These are phyloP conservation scores for Fusarium dimerum DNA, from an alignment of 2,329 filamentous ascomycete genomes.

Conservation along the genomic window DNA sequence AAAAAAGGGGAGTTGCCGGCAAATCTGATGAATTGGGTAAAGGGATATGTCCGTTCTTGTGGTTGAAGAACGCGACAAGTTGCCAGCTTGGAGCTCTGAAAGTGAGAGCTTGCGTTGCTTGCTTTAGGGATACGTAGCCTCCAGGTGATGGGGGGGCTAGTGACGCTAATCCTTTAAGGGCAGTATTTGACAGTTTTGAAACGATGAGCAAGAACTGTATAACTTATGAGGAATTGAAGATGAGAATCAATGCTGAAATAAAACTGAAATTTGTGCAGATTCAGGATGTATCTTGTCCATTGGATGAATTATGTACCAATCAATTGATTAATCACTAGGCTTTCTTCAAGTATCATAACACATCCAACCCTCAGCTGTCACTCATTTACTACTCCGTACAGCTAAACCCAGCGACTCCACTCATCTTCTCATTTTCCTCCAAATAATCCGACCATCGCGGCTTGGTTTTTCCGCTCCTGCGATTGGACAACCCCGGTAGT, in stretches of 20 bases:
- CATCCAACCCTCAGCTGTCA: neutral
- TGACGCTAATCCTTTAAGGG: slow-evolving; percentile 12
- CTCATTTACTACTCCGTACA: neutral
- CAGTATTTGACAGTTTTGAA: neutral
- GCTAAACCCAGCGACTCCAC: neutral
- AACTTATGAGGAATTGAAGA: no score
- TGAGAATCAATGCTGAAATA: no score
- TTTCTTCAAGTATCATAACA: no score
- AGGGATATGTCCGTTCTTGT: slow-evolving; percentile 10
- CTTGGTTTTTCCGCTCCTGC: slow-evolving; percentile 34
- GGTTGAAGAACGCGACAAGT: slow-evolving; percentile 16
- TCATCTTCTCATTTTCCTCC: neutral
- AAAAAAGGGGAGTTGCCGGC: neutral
- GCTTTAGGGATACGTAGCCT: slow-evolving; percentile 41
- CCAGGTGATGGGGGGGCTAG: slow-evolving; percentile 11
- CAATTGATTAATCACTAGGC: no score
- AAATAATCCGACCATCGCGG: slow-evolving; percentile 30
- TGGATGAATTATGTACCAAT: no score
- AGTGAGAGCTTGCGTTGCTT: slow-evolving; percentile 29
- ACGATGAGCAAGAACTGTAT: no score
- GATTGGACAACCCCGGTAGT: slow-evolving; percentile 22
- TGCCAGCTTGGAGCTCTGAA: slow-evolving; percentile 27
- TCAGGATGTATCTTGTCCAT: no score
- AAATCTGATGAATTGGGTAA: neutral
- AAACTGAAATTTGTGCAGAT: no score